Base-by-base conservation (phyloP, 306 rosid genomes). In the Malus sylvestris region DNA sequence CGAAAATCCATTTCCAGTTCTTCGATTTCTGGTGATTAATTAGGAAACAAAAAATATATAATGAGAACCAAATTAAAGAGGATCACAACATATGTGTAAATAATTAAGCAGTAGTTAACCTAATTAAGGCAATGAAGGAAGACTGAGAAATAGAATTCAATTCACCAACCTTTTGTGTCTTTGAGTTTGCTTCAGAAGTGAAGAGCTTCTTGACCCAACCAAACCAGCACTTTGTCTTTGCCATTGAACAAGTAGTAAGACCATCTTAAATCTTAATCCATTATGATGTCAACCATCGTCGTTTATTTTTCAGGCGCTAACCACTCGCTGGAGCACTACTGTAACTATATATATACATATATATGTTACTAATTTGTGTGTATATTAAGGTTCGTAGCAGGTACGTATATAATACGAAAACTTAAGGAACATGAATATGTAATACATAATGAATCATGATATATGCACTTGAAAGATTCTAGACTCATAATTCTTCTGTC, bases 121-220 rank as follows among this genome's bases (percentile, higher is more conserved):
- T 44, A 44, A 45, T 51, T 49, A 13, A 67, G 30, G 16, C 51
- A 61, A 42, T 16, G 57, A 53, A 61, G 80, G 58, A 2, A 30
- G 51, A 42, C 45, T 57, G 29, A 27, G 11, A 40, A 8, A 40
- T 40, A 40, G 3, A 45, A 13, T n/a, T 14, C 38, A 53, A 53
- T 53, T 53, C 20, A 15, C 9, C 52, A 45, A 76, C 71, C 76
- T 72, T 70, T 73, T 84, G 77, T 73, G 87, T 87, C 81, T 83
- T 85, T 66, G 80, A 66, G 72, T 85, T 89, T 75, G 88, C 77
- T 55, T 82, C 84, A 67, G 89, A 88, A 79, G 72, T 67, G 68
- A 86, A 83, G 66, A 91, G 66, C 78, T 81, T 86, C 83, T 80
- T 87, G 74, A 87, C 83, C 96, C 98, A 93, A 64, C 89, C 89